Base-by-base conservation (phyloP, 2,329 filamentous ascomycete species). In the Scleromitrula shiraiana region DNA sequence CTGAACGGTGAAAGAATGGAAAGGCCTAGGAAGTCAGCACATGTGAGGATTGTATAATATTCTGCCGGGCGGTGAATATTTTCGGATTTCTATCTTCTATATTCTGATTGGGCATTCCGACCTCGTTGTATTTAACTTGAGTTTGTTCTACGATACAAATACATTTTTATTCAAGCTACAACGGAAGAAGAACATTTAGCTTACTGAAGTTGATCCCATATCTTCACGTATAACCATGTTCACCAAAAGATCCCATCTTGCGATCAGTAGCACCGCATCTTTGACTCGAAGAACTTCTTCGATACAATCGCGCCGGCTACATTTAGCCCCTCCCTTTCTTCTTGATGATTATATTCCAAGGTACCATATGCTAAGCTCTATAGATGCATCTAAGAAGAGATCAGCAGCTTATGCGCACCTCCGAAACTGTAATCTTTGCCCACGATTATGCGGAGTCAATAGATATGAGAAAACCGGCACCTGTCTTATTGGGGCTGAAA, bases 341-440 rank as follows among this genome's bases (percentile, higher is more conserved):
- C 75, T 93, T 2, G 80, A 85, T 47, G 76, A 82, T 61, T 88
- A 93, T 64, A 77, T 77, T 10, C 86, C 87, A 1, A 78, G 82
- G 41, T 89, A 89, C 62, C 76, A 83, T 56, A 72, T 77, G 4
- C 72, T 93, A 10, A 80, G 80, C 2, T 78, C 83, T 1, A 64
- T 77, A 3, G 82, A 90, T 45, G 81, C 78, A 4, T 74, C 85
- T 2, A 81, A 80, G 68, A 94, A 94, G 64, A 78, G 85, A 9
- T 83, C 82, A 1, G 68, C 70, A 17, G 85, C 87, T 2, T 88
- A 90, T 59, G 78, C 80, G 1, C 86, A 94, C 62, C 70, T 94
- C 23, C 70, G 76, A 10, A 80, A 88, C 49, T 94, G 86, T 68
- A 94, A 93, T 59, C 73, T 94, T 7, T 94, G 87, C 58, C 87